phyloP scores from a whole-genome alignment of 2,329 filamentous ascomycete species.

The Sarocladium brachiariae region DNA sequence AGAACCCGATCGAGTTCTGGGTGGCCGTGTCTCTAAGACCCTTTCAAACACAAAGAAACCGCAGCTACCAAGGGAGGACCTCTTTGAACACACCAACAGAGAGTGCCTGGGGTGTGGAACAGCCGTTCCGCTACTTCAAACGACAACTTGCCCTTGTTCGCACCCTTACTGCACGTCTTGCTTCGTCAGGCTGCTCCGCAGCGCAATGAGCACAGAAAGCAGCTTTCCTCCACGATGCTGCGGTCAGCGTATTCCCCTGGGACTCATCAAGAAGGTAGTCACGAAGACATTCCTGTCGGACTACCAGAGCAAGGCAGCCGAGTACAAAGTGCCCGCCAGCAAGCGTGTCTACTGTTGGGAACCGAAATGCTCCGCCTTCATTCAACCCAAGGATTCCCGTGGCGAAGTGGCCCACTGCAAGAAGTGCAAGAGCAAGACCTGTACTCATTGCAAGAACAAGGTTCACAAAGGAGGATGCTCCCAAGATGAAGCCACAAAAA shows the following conservation, averaged over 20 bases:
- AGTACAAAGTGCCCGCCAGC: slow-evolving; percentile 32
- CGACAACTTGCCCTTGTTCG: slow-evolving; percentile 11
- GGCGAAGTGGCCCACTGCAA: slow-evolving; percentile 32
- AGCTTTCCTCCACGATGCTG: slow-evolving; percentile 52
- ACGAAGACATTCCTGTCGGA: slow-evolving; percentile 8
- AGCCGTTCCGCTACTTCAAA: slow-evolving; percentile 10
- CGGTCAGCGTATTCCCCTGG: slow-evolving; percentile 30
- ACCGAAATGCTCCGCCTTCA: neutral
- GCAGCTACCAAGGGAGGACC: neutral
- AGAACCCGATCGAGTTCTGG: neutral
- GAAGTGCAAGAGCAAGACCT: slow-evolving; percentile 38
- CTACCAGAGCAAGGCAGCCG: slow-evolving; percentile 39
- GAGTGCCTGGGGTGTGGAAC: neutral
- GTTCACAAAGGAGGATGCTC: slow-evolving; percentile 42
- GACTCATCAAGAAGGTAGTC: slow-evolving; percentile 28
- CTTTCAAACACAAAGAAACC: neutral
- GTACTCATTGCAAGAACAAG: slow-evolving; percentile 40
- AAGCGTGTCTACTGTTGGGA: slow-evolving; percentile 45
- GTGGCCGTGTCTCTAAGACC: neutral
- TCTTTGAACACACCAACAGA: neutral
- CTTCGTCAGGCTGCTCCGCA: slow-evolving; percentile 35
- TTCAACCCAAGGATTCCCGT: slow-evolving; percentile 17
- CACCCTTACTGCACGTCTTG: slow-evolving; percentile 48
- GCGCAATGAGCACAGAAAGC: slow-evolving; percentile 38
- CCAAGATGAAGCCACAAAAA: slow-evolving; percentile 30